Base-by-base conservation (phyloP, 2,329 filamentous ascomycete species). In the Pseudogymnoascus pannorum region DNA sequence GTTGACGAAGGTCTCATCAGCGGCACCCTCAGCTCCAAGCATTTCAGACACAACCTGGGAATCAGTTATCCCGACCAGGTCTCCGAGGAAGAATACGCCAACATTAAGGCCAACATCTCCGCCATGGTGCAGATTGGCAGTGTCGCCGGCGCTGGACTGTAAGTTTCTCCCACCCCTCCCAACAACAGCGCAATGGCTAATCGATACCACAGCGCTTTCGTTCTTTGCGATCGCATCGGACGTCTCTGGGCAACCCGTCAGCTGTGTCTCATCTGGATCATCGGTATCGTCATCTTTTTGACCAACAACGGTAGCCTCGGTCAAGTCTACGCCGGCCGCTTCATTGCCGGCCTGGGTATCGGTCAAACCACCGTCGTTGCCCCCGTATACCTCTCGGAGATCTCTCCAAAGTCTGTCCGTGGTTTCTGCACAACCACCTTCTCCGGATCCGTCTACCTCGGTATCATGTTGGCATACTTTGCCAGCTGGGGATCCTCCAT, bases 91-190 rank as follows among this genome's bases (percentile, higher is more conserved):
- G 78, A 83, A 54, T 77, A 81, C 69, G 85, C 87, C 64, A 85
- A 89, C 71, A 86, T 87, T 75, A 85, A 88, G 74, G 85, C 82
- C 67, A 92, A 92, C 72, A 87, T 92, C 61, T 87, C 88, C 1
- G 83, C 87, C 57, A 92, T 92, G 89, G 89, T 92, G 0, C 89
- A 92, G 73, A 84, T 92, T 68, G 89, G 89, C 22, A 88, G 84
- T 22, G 87, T 92, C 29, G 85, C 78, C 3, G 89, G 89, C 44
- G 87, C 88, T 29, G 77, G 90, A 31, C 79, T 87, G 77, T 79
- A 69, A 64, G 75, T 70, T 12, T 22, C 8, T 18, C 8, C 40
- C 4, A 2, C 14, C 24, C 22, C 59, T 8, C 22, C 57, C 44
- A 62, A 58, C 20, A 48, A 40, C 24, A 9, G 6, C 4, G 18